A percentile compares a stretch with the other conserved stretches of the same genome.
phyloP scores from a whole-genome alignment of 495 filamentous ascomycete genomes.

The Lindgomyces ingoldianus region DNA sequence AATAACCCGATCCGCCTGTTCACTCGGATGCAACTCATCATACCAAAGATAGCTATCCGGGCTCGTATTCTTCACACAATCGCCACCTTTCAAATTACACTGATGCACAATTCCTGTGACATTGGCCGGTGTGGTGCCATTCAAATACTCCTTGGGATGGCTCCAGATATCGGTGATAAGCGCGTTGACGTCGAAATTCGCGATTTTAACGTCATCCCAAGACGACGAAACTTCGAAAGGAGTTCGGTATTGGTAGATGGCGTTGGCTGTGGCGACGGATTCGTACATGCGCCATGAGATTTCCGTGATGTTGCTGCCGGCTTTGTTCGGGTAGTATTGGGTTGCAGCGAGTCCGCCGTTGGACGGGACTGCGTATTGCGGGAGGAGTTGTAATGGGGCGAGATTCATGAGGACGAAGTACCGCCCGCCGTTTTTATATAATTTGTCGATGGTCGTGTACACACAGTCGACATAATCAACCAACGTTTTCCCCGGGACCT shows the following conservation, averaged over 20 bases:
- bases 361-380: conserved; percentile 57
- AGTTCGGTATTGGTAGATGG: conserved; percentile 61
- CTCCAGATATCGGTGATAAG: conserved; percentile 66
- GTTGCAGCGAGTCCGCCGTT: conserved; percentile 54
- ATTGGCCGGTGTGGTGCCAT: conserved; percentile 60
- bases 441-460: conserved; percentile 56
- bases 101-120: conserved; percentile 58
- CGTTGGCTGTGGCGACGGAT: conserved; percentile 61
- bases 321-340: conserved; percentile 63
- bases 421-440: conserved; percentile 65
- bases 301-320: conserved; percentile 62
- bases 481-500: conserved; percentile 59
- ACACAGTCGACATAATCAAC: conserved; percentile 66
- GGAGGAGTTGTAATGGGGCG: conserved; percentile 62
- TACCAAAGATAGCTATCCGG: conserved; percentile 55
- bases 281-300: conserved; percentile 62
- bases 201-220: conserved; percentile 60
- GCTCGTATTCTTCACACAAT: conserved; percentile 37
- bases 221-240: conserved; percentile 56
- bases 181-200: conserved; percentile 64
- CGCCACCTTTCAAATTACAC: conserved; percentile 50
- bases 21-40: conserved; percentile 69
- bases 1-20: conserved; percentile 56
- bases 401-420: conserved; percentile 70
- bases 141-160: conserved; percentile 59